A percentile compares a stretch with the other conserved stretches of the same genome.
phyloP scores from a whole-genome alignment of 495 filamentous ascomycete species.

The Talaromyces ruber region DNA sequence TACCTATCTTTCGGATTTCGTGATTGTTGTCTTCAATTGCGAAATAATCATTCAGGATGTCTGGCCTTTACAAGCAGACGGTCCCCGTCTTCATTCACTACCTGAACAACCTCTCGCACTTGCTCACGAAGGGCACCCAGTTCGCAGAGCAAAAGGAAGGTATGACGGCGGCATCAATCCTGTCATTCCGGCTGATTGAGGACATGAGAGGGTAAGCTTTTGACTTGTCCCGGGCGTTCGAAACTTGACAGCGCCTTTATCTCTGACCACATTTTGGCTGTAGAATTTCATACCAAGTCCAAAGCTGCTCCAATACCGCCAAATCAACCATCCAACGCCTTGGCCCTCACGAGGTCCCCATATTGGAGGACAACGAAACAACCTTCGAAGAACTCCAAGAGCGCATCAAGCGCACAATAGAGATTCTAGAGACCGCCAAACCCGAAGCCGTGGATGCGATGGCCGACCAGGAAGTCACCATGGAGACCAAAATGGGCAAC shows the following conservation, averaged over 20 bases:
- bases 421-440: constrained; percentile 25
- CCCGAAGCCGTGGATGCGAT: constrained; percentile 24
- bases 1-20: background rate
- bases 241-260: background rate
- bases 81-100: constrained; percentile 13
- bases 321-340: constrained; percentile 19
- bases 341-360: constrained; percentile 13
- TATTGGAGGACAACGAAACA: constrained; percentile 22
- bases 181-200: constrained; percentile 1
- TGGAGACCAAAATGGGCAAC: constrained; percentile 16
- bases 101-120: constrained; percentile 8
- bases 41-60: background rate
- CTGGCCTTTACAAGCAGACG: constrained; percentile 9
- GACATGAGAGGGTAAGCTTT: constrained; percentile 1
- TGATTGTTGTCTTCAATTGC: background rate
- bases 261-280: background rate
- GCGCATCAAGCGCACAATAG: constrained; percentile 30
- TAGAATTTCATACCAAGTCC: constrained; percentile 35
- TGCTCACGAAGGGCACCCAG: constrained; percentile 16
- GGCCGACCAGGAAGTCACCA: constrained; percentile 20
- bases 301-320: constrained; percentile 20
- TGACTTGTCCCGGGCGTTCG: background rate
- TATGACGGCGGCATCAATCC: constrained; percentile 2
- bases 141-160: constrained; percentile 10
- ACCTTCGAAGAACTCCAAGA: constrained; percentile 31